Percentiles rank a stretch among this genome's conserved stretches.
phyloP scores from a whole-genome alignment of 768 basidiomycete species.

The Pilatotrama ljubarskyi region DNA sequence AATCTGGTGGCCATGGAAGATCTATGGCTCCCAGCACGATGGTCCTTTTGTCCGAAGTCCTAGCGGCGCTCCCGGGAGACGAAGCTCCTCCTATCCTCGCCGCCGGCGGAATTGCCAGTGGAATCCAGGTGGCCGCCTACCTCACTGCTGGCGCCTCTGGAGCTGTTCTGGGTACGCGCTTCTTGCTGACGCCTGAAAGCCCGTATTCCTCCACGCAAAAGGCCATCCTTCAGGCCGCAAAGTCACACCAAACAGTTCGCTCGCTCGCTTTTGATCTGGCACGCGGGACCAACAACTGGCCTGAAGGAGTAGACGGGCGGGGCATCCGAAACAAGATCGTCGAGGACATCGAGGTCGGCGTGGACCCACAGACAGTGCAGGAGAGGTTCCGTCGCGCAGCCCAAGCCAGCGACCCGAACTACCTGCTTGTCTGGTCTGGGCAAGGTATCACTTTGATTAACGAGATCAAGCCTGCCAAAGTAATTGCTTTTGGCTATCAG shows the following conservation, averaged over 20 bases:
- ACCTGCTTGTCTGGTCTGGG: slow-evolving; percentile 67
- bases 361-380: slow-evolving; percentile 44
- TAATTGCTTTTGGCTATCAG: slow-evolving; percentile 22
- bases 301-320: slow-evolving; percentile 42
- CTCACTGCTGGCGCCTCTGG: slow-evolving; percentile 70
- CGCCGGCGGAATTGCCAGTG: slow-evolving; percentile 71
- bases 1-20: slow-evolving; percentile 79
- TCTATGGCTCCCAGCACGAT: slow-evolving; percentile 56
- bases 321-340: slow-evolving; percentile 58
- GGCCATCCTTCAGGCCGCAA: slow-evolving; percentile 32
- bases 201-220: slow-evolving; percentile 37
- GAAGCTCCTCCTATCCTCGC: slow-evolving; percentile 59
- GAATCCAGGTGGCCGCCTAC: slow-evolving; percentile 62
- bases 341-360: slow-evolving; percentile 53
- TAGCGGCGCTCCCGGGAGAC: slow-evolving; percentile 41
- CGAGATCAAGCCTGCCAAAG: slow-evolving; percentile 42
- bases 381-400: slow-evolving; percentile 48
- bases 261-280: slow-evolving; percentile 37
- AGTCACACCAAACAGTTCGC: slow-evolving; percentile 29
- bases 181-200: slow-evolving; percentile 67
- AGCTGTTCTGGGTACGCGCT: slow-evolving; percentile 73
- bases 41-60: slow-evolving; percentile 57
- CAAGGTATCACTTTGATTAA: slow-evolving; percentile 61
- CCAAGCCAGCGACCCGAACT: slow-evolving; percentile 42
- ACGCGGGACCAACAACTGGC: slow-evolving; percentile 36